phyloP scores from a whole-genome alignment of 2,329 filamentous ascomycete genomes.

The Helminthosporium solani region DNA sequence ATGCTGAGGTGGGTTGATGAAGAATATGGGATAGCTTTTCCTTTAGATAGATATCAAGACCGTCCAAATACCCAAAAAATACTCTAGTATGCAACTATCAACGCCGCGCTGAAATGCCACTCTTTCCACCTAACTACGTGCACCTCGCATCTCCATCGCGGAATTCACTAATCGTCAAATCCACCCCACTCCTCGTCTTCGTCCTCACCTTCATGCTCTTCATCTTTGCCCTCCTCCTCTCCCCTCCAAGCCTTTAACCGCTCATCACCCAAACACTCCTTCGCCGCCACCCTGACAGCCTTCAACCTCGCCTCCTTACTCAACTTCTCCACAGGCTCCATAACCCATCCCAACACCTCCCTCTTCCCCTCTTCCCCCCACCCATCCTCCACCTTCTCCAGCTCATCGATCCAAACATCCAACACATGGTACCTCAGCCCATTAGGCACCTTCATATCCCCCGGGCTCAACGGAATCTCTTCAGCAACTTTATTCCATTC shows the following conservation, averaged over 20 bases:
- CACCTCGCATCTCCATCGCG: background rate
- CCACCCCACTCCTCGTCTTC: slow-evolving; percentile 66
- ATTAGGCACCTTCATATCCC: slow-evolving; percentile 66
- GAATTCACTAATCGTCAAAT: slow-evolving; percentile 59
- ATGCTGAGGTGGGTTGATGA: background rate
- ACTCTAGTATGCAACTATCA: slow-evolving; percentile 63
- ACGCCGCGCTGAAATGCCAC: slow-evolving; percentile 29
- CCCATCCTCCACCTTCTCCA: slow-evolving; percentile 63
- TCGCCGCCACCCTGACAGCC: slow-evolving; percentile 67
- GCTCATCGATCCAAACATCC: slow-evolving; percentile 90
- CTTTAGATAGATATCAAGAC: slow-evolving; percentile 6
- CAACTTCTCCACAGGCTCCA: slow-evolving; percentile 59
- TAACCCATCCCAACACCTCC: slow-evolving; percentile 50
- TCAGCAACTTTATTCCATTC: slow-evolving; percentile 51
- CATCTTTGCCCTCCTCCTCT: slow-evolving; percentile 37
- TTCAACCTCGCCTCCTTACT: slow-evolving; percentile 64
- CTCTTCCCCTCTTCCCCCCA: slow-evolving; percentile 36
- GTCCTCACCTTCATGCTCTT: slow-evolving; percentile 44
- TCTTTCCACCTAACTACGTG: background rate
- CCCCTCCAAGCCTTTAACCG: slow-evolving; percentile 65
- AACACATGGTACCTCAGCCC: slow-evolving; percentile 83
- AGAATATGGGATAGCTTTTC: background rate
- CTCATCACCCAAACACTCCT: slow-evolving; percentile 71
- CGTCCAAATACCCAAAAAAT: slow-evolving; percentile 1
- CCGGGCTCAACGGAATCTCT: slow-evolving; percentile 48